phyloP scores from a whole-genome alignment of 345 rosid genomes.

The Balakata baccata region DNA sequence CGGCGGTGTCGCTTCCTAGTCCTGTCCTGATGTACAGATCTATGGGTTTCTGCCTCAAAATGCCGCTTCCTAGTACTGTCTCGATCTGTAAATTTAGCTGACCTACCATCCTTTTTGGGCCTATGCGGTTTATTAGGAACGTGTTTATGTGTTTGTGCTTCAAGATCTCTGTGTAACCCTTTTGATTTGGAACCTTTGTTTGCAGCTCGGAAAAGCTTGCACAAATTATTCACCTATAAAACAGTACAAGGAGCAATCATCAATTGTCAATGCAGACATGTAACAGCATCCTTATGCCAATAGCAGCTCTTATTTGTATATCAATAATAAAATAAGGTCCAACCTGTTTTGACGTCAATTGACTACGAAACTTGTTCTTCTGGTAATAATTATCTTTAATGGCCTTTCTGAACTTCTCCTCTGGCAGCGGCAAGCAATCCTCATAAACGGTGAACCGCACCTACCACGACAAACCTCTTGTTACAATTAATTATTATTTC shows the following conservation, averaged over 20 bases:
- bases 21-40: not conserved
- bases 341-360: constrained; percentile 28
- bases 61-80: not conserved
- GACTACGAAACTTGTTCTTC: constrained; percentile 28
- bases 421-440: constrained; percentile 27
- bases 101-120: not conserved
- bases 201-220: constrained; percentile 24
- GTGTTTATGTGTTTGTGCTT: not conserved
- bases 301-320: not conserved
- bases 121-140: not conserved
- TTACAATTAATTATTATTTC: not conserved
- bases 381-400: constrained; percentile 31
- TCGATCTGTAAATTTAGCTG: not conserved
- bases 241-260: constrained; percentile 10
- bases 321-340: not conserved
- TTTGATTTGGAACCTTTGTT: constrained; percentile 11
- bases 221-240: constrained; percentile 22
- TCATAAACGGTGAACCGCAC: constrained; percentile 27
- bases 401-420: constrained; percentile 24
- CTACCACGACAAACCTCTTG: constrained; percentile 13
- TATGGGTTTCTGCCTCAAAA: not conserved
- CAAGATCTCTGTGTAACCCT: not conserved
- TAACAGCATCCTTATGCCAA: not conserved
- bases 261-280: not conserved
- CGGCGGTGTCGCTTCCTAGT: constrained; percentile 1